Evolutionary conservation across 2,329 filamentous ascomycete genomes (phyloP).

Genomic region (Seiridium cupressi): DNA sequence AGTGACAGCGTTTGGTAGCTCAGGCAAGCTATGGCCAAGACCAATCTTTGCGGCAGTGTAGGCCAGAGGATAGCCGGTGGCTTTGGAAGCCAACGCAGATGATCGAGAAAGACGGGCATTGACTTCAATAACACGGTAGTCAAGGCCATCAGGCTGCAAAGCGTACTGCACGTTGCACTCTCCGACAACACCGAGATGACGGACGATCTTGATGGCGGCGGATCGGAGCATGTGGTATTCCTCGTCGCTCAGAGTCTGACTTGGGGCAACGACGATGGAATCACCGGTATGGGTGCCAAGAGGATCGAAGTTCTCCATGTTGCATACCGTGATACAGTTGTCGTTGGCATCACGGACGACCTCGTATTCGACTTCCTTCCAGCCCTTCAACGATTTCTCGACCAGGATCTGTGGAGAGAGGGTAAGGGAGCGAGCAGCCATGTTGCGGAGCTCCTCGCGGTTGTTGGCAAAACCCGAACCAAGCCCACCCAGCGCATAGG

Average conservation of each 20-base stretch:
- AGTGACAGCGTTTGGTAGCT: conserved; percentile 95
- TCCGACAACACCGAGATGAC: conserved; percentile 93
- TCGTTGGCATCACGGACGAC: conserved; percentile 95
- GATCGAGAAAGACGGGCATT: conserved; percentile 98
- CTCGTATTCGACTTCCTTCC: conserved; percentile 99
- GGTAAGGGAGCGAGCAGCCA: conserved; percentile 89
- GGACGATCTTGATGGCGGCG: conserved; percentile 96
- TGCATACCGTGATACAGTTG: conserved; percentile 99
- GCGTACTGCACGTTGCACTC: conserved; percentile 99
- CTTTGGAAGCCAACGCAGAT: conserved; percentile 95
- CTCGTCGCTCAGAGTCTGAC: conserved; percentile 95
- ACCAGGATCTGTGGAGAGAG: conserved; percentile 95
- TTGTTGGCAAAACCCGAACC: conserved; percentile 96
- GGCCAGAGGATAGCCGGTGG: conserved; percentile 93
- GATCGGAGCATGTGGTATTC: conserved; percentile 99
- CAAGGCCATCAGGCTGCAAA: conserved; percentile 90
- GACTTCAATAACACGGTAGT: conserved; percentile 98
- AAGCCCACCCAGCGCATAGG: conserved; percentile 92
- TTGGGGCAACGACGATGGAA: conserved; percentile 96
- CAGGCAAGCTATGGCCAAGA: conserved; percentile 89
- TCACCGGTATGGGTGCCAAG: conserved; percentile 97
- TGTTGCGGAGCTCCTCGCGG: conserved; percentile 86
- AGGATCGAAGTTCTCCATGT: conserved; percentile 98
- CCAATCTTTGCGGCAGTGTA: conserved; percentile 99
- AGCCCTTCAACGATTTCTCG: conserved; percentile 98